phyloP scores from a whole-genome alignment of 257 asterid genomes.

The Coffea canephora region DNA sequence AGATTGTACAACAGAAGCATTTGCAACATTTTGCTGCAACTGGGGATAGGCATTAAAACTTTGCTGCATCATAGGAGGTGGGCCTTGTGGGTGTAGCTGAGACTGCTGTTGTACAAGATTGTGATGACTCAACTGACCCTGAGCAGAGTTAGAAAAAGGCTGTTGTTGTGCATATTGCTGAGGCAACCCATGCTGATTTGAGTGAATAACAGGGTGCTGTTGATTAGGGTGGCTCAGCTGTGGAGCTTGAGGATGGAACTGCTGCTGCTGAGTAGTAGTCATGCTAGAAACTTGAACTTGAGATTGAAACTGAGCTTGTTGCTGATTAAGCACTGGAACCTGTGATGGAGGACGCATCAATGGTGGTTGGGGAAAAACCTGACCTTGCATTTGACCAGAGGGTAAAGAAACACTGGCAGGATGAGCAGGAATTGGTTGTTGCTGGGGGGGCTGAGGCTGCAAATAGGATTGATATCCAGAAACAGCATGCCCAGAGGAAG shows the following conservation, averaged over 20 bases:
- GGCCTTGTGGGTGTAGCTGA: slow-evolving; percentile 49
- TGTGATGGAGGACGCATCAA: slow-evolving; percentile 43
- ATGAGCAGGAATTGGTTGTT: slow-evolving; percentile 39
- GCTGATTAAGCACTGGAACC: slow-evolving; percentile 46
- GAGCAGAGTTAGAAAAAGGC: slow-evolving; percentile 45
- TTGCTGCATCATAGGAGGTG: slow-evolving; percentile 43
- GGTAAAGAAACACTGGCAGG: slow-evolving; percentile 44
- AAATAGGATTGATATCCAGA: slow-evolving; percentile 65
- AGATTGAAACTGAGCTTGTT: slow-evolving; percentile 43
- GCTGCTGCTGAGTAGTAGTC: slow-evolving; percentile 48
- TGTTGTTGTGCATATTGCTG: slow-evolving; percentile 61
- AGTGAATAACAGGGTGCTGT: slow-evolving; percentile 50
- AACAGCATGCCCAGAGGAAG: slow-evolving; percentile 45
- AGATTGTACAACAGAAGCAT: slow-evolving; percentile 34
- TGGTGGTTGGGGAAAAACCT: slow-evolving; percentile 54
- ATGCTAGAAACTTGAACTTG: slow-evolving; percentile 44
- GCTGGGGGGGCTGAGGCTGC: slow-evolving; percentile 57
- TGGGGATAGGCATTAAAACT: slow-evolving; percentile 23
- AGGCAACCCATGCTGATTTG: slow-evolving; percentile 48
- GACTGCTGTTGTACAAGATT: slow-evolving; percentile 49
- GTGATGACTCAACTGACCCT: slow-evolving; percentile 53
- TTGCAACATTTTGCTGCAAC: slow-evolving; percentile 32
- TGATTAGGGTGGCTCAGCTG: slow-evolving; percentile 43
- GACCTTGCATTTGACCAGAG: slow-evolving; percentile 49
- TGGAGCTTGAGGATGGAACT: slow-evolving; percentile 52